These are phyloP conservation scores for Collybiopsis luxurians DNA, from an alignment of 768 basidiomycete genomes.

Conservation along the genomic window DNA sequence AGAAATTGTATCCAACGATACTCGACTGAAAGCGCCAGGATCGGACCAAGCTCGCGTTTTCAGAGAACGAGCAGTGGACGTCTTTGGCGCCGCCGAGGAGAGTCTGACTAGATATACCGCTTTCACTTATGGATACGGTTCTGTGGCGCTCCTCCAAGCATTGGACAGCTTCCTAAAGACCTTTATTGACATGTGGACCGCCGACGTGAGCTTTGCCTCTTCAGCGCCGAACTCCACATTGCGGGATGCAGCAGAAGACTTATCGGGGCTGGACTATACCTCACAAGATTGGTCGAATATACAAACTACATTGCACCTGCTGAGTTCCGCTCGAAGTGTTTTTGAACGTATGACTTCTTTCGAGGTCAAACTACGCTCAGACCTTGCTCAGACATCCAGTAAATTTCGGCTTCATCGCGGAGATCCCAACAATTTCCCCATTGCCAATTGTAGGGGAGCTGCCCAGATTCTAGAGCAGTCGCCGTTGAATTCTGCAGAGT, in stretches of 20 bases:
- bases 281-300: constrained; percentile 87
- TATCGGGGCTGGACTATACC: constrained; percentile 83
- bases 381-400: constrained; percentile 56
- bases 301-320: constrained; percentile 76
- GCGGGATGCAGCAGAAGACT: constrained; percentile 47
- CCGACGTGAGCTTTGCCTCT: constrained; percentile 41
- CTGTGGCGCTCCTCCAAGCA: constrained; percentile 67
- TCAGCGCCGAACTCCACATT: constrained; percentile 22
- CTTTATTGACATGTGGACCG: constrained; percentile 68
- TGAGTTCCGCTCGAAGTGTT: constrained; percentile 76
- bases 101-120: constrained; percentile 69
- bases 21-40: constrained; percentile 34
- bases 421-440: constrained; percentile 51
- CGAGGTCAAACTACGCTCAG: constrained; percentile 64
- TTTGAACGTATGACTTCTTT: constrained; percentile 66
- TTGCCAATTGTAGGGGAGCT: constrained; percentile 64
- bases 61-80: constrained; percentile 71
- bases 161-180: constrained; percentile 68
- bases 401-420: constrained; percentile 55
- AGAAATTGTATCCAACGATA: constrained; percentile 42
- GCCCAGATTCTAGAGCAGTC: constrained; percentile 81
- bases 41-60: constrained; percentile 60
- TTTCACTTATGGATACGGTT: constrained; percentile 91
- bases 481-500: constrained; percentile 75
- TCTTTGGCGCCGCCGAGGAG: constrained; percentile 78